Conservation (phyloP, 768 basidiomycete species). For the Infundibulicybe gibba region DNA sequence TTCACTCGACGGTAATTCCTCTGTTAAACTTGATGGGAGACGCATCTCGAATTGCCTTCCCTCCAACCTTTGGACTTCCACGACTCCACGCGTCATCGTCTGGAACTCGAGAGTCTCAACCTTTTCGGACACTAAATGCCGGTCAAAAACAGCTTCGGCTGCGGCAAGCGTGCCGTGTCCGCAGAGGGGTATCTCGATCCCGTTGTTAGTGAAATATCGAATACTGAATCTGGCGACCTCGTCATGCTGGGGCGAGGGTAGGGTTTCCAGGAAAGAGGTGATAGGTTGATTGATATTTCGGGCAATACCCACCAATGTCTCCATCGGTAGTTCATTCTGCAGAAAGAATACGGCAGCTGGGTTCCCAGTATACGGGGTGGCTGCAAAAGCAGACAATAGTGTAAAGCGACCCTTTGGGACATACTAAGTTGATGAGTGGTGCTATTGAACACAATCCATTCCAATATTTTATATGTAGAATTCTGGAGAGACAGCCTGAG, state of each 20-base stretch:
- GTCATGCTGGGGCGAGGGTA: slow-evolving; percentile 17
- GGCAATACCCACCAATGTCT: slow-evolving; percentile 29
- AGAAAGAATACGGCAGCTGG: slow-evolving; percentile 39
- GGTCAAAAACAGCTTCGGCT: slow-evolving; percentile 33
- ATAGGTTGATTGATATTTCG: slow-evolving; percentile 46
- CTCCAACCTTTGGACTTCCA: slow-evolving; percentile 25
- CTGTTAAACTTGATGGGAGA: slow-evolving; percentile 23
- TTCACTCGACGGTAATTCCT: slow-evolving; percentile 24
- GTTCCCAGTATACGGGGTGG: slow-evolving; percentile 37
- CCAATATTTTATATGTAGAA: no score
- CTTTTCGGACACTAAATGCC: slow-evolving; percentile 17
- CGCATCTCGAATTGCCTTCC: slow-evolving; percentile 33
- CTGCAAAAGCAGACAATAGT: slow-evolving; percentile 41
- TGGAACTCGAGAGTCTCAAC: slow-evolving; percentile 30
- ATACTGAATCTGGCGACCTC: slow-evolving; percentile 27
- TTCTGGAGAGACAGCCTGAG: no score
- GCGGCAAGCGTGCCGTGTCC: slow-evolving; percentile 44
- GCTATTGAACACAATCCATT: no score
- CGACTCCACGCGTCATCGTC: slow-evolving; percentile 15
- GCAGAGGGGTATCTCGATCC: slow-evolving; percentile 29
- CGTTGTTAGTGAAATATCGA: slow-evolving; percentile 33
- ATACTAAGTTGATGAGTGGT: not conserved
- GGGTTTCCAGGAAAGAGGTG: slow-evolving; percentile 23
- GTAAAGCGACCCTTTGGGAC: slow-evolving; percentile 23
- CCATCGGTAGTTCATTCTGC: slow-evolving; percentile 20